A percentile compares a stretch with the other conserved stretches of the same genome.
These are phyloP conservation scores for Rhododendron molle DNA, from an alignment of 148 eudicot species.

Conservation along the genomic window DNA sequence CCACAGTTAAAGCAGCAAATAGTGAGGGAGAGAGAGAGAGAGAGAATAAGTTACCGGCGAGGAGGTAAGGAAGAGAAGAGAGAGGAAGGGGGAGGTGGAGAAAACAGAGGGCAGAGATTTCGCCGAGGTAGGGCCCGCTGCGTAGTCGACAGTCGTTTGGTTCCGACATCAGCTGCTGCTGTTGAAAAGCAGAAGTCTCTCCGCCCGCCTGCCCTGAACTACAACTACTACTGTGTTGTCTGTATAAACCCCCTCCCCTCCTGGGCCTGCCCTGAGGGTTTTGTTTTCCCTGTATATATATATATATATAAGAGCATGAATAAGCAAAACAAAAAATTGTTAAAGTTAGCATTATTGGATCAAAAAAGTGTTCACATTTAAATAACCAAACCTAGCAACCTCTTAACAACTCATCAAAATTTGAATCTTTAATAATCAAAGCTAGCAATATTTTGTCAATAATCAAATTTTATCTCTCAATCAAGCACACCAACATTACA, in stretches of 20 bases:
- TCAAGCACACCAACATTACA: too few species aligned
- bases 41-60: constrained; percentile 59
- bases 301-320: too few species aligned
- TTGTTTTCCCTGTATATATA: not conserved
- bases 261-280: not conserved
- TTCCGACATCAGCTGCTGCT: constrained; percentile 13
- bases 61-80: constrained; percentile 60
- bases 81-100: constrained; percentile 44
- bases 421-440: too few species aligned
- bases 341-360: too few species aligned
- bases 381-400: too few species aligned
- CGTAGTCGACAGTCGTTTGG: constrained; percentile 17
- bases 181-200: not conserved
- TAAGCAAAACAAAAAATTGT: too few species aligned
- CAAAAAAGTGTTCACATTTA: too few species aligned
- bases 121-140: constrained; percentile 70
- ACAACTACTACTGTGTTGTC: too few species aligned
- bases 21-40: constrained; percentile 26
- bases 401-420: too few species aligned
- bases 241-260: too few species aligned
- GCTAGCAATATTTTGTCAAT: too few species aligned
- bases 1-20: not conserved
- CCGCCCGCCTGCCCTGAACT: not conserved
- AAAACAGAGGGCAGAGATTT: constrained; percentile 84
- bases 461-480: too few species aligned